A percentile compares a stretch with the other conserved stretches of the same genome.
phyloP scores from a whole-genome alignment of 331 rosid genomes.

The Quercus tomentella region DNA sequence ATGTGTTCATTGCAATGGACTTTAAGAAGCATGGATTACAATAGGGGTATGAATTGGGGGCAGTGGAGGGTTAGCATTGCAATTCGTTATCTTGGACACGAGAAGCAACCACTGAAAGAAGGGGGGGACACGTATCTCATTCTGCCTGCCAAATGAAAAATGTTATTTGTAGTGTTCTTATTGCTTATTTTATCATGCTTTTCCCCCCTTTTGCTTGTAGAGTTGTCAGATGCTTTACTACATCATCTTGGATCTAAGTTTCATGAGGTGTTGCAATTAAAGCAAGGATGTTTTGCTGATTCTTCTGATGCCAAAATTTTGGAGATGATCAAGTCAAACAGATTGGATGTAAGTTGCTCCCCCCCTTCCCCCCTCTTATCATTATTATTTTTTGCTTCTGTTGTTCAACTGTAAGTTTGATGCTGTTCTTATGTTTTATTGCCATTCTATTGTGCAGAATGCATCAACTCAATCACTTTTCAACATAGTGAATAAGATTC shows the following conservation, averaged over 20 bases:
- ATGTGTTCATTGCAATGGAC: not conserved
- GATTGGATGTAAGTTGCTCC: conserved; percentile 57
- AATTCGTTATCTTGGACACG: not conserved
- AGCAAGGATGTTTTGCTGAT: conserved; percentile 46
- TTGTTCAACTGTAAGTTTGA: not conserved
- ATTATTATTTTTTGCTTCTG: not conserved
- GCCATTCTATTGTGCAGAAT: conserved; percentile 50
- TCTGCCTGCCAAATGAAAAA: not conserved
- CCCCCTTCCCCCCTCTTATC: not conserved
- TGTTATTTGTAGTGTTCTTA: conserved; percentile 4
- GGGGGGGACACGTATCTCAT: not conserved
- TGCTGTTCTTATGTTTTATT: conserved; percentile 24
- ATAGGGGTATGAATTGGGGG: not conserved
- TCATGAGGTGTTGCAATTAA: conserved; percentile 37
- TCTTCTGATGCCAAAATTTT: conserved; percentile 52
- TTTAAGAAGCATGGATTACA: not conserved
- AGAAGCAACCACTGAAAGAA: not conserved
- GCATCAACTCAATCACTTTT: conserved; percentile 69
- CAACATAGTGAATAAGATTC: conserved; percentile 50
- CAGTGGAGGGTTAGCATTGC: not conserved
- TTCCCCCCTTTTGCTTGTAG: conserved; percentile 26
- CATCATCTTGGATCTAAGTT: conserved; percentile 31
- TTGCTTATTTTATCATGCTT: conserved; percentile 16
- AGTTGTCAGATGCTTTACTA: conserved; percentile 33
- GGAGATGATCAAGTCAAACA: conserved; percentile 63